Base-by-base conservation (phyloP, 441 rosid genomes). In the Rhodomyrtus psidioides region DNA sequence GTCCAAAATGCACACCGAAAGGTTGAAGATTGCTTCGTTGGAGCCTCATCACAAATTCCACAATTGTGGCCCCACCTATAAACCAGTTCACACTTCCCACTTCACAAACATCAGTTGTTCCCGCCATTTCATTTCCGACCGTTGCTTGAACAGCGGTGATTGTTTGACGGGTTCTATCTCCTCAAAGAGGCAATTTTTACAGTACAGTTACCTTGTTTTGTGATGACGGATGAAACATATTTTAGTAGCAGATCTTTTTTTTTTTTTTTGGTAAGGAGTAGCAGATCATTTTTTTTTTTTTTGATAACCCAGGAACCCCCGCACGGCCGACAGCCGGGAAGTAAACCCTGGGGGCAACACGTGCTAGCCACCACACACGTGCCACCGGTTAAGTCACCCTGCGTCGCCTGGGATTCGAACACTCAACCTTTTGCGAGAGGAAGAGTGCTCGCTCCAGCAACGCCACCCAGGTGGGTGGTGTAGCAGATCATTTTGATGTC, bases 1-100 rank as follows among this genome's bases (percentile, higher is more conserved):
- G 84, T 87, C 85, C 82, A 83, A 81, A 86, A 81, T 58, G 85
- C 19, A 90, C 94, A 91, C 97, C 98, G 96, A 96, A 94, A 95
- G 89, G 94, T 90, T 81, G 53, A 30, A 87, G 93, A 89, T 90
- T 90, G 90, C 95, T 92, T 92, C 92, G 89, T 92, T 87, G 86
- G 87, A 90, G 87, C 90, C 56, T 85, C 85, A 89, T 84, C 91
- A 53, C n/a, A 93, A 94, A 94, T 92, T 95, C 96, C 93, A 92
- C 94, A 60, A 75, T 51, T 51, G 17, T 92, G 95, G 93, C 89
- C 96, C 95, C 82, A 39, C 83, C 26, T 81, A 26, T 6, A 49
- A 46, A 70, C 82, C 82, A 26, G 28, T 82, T 76, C 84, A 74
- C 76, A 81, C 90, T 74, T 54, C 10, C 70, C 79, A 89, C 91